A percentile compares a stretch with the other conserved stretches of the same genome.
These are phyloP conservation scores for Elaeis guineensis DNA, from an alignment of 176 grass and related monocot species.

Conservation along the genomic window DNA sequence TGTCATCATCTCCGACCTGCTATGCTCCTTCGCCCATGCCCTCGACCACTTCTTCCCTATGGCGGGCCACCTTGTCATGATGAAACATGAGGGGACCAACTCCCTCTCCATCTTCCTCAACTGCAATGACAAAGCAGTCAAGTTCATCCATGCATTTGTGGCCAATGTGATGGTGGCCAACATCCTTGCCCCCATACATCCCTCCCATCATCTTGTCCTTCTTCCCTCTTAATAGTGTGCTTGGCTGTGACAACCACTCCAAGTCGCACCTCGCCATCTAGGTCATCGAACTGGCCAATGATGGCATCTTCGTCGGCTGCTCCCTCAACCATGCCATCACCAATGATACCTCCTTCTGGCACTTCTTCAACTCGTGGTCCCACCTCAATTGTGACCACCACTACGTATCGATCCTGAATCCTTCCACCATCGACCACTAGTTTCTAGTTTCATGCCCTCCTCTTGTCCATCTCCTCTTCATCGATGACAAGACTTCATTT, in stretches of 20 bases:
- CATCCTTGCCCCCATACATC: background rate
- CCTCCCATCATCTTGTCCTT: conserved; percentile 48
- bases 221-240: conserved; percentile 66
- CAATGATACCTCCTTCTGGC: conserved; percentile 88
- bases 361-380: conserved; percentile 82
- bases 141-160: conserved; percentile 50
- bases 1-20: conserved; percentile 34
- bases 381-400: conserved; percentile 42
- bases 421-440: no score
- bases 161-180: conserved; percentile 39
- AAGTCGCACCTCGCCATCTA: conserved; percentile 60
- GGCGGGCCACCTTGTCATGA: conserved; percentile 48
- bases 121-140: conserved; percentile 63
- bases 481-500: no score
- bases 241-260: conserved; percentile 69
- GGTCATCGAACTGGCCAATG: conserved; percentile 68
- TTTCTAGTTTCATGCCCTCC: no score
- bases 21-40: conserved; percentile 49
- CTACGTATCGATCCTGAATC: no score
- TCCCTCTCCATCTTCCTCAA: conserved; percentile 46
- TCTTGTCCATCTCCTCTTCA: no score
- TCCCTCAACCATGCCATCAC: conserved; percentile 68
- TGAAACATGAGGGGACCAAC: no score
- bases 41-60: conserved; percentile 49
- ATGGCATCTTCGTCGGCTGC: conserved; percentile 65